Evolutionary conservation across 2,329 filamentous ascomycete species (phyloP).

Genomic region (Cladophialophora yegresii): DNA sequence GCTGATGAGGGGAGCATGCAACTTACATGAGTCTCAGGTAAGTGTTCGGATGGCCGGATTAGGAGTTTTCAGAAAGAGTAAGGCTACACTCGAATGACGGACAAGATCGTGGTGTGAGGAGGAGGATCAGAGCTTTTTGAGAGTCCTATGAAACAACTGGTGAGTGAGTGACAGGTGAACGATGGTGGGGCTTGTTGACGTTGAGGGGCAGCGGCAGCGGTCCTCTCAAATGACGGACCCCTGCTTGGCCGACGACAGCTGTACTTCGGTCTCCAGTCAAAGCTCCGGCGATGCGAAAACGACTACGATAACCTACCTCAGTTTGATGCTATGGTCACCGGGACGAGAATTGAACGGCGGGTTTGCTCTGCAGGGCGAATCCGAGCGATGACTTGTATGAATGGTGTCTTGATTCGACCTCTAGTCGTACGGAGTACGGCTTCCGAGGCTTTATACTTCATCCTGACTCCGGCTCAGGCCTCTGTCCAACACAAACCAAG

Average conservation of each 20-base stretch:
- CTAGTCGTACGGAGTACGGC: background rate
- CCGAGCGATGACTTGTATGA: background rate
- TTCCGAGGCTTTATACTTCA: slow-evolving; percentile 11
- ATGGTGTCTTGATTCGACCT: background rate
- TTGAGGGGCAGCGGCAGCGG: slow-evolving; percentile 23
- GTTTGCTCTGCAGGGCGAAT: slow-evolving; percentile 2
- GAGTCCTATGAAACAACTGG: slow-evolving; percentile 26
- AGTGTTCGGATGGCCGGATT: slow-evolving; percentile 11
- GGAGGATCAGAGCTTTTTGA: slow-evolving; percentile 31
- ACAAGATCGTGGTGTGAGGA: slow-evolving; percentile 30
- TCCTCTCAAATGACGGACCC: background rate
- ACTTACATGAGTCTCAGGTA: slow-evolving; percentile 15
- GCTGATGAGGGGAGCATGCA: background rate
- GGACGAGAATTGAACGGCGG: slow-evolving; percentile 4
- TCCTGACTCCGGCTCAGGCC: background rate
- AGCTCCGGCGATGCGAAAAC: background rate
- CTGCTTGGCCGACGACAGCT: slow-evolving; percentile 16
- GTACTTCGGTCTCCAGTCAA: background rate
- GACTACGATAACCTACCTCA: slow-evolving; percentile 9
- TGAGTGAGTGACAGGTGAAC: slow-evolving; percentile 26
- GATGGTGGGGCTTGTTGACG: slow-evolving; percentile 34
- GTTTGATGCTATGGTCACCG: background rate
- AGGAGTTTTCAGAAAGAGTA: slow-evolving; percentile 7
- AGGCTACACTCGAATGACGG: slow-evolving; percentile 15
- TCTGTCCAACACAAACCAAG: background rate